Conservation (phyloP, 805 yeast species). For the Hanseniaspora lindneri region DNA sequence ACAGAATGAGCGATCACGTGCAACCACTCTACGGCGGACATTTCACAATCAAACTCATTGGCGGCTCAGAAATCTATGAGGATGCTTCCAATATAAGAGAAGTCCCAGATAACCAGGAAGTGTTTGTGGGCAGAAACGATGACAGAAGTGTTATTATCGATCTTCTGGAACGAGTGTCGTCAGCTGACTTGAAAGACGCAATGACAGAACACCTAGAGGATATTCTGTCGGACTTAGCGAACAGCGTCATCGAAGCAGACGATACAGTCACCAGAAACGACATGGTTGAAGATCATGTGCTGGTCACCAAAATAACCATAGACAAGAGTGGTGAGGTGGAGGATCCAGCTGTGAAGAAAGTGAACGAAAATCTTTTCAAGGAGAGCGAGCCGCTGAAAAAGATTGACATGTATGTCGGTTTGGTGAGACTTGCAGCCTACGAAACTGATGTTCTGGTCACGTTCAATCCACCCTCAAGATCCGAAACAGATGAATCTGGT, state of each 20-base stretch:
- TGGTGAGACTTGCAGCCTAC: slow-evolving; percentile 41
- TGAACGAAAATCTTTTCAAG: slow-evolving; percentile 1
- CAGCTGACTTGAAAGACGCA: slow-evolving; percentile 32
- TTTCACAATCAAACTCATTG: slow-evolving; percentile 46
- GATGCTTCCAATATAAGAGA: slow-evolving; percentile 75
- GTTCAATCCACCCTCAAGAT: slow-evolving; percentile 43
- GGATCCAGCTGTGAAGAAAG: background rate
- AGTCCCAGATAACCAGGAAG: slow-evolving; percentile 91
- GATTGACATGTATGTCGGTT: slow-evolving; percentile 39
- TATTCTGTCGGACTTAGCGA: slow-evolving; percentile 28
- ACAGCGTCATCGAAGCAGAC: background rate
- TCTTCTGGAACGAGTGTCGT: slow-evolving; percentile 42
- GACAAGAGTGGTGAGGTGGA: background rate
- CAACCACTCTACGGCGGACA: slow-evolving; percentile 72
- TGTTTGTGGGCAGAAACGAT: slow-evolving; percentile 44
- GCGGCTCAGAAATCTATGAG: slow-evolving; percentile 31
- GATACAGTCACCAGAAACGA: background rate
- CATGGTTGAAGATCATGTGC: slow-evolving; percentile 13
- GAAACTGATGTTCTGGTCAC: slow-evolving; percentile 53
- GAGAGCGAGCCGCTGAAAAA: slow-evolving; percentile 17
- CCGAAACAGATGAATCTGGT: background rate
- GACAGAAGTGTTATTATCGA: slow-evolving; percentile 55
- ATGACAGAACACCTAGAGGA: slow-evolving; percentile 46
- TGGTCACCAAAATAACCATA: background rate
- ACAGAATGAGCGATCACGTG: too few species aligned